Evolutionary conservation across 148 eudicot genomes (phyloP).

Genomic region (Selenicereus undatus): DNA sequence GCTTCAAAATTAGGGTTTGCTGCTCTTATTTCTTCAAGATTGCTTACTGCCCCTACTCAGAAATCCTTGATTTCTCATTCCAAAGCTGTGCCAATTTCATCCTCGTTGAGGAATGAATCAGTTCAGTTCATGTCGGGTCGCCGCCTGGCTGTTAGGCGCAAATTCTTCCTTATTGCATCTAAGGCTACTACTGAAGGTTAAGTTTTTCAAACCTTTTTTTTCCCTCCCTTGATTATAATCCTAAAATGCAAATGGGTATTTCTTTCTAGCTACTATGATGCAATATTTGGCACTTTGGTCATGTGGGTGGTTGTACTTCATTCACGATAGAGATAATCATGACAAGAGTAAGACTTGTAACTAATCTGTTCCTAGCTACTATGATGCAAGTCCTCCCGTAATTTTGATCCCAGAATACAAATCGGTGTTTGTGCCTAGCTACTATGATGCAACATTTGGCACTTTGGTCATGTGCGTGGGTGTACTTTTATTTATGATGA

Average conservation of each 20-base stretch:
- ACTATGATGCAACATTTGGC: too few species aligned
- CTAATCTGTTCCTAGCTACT: too few species aligned
- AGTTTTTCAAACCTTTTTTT: neutral
- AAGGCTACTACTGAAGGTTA: conserved; percentile 85
- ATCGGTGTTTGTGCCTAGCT: too few species aligned
- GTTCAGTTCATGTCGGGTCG: conserved; percentile 34
- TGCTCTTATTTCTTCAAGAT: conserved; percentile 40
- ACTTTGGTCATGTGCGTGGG: too few species aligned
- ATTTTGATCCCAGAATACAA: neutral
- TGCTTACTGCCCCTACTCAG: conserved; percentile 38
- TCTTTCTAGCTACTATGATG: neutral
- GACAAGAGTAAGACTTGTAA: too few species aligned
- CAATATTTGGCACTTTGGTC: neutral
- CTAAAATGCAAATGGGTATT: neutral
- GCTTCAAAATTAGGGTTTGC: conserved; percentile 61
- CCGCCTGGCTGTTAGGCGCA: conserved; percentile 33
- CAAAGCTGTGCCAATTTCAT: conserved; percentile 23
- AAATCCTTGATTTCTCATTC: conserved; percentile 37
- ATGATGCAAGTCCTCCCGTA: too few species aligned
- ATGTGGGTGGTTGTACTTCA: neutral
- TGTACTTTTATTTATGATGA: too few species aligned
- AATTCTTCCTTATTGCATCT: conserved; percentile 41
- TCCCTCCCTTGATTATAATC: neutral
- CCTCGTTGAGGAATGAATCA: conserved; percentile 37
- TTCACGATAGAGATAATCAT: neutral